A percentile compares a stretch with the other conserved stretches of the same genome.
These are phyloP conservation scores for Solanum peruvianum DNA, from an alignment of 257 asterid species.

Conservation along the genomic window DNA sequence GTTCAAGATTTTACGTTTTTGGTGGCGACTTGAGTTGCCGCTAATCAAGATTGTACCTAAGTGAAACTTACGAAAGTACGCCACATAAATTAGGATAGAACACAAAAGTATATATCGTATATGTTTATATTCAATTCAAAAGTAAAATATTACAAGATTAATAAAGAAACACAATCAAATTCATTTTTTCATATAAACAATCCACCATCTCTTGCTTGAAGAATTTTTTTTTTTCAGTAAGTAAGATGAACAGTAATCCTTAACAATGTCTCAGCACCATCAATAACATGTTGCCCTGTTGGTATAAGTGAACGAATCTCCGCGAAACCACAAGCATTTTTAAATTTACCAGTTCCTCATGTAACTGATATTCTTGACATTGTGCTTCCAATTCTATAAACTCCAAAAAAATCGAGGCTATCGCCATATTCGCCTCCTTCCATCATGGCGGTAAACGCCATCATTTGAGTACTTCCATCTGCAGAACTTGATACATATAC, in stretches of 20 bases:
- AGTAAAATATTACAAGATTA: not conserved
- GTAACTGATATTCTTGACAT: slow-evolving; percentile 34
- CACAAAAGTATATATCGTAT: not conserved
- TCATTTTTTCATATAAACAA: not conserved
- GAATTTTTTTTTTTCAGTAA: not conserved
- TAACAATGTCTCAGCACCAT: slow-evolving; percentile 37
- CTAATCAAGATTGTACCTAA: not conserved
- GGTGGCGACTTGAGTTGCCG: not conserved
- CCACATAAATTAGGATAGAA: not conserved
- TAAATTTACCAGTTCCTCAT: slow-evolving; percentile 40
- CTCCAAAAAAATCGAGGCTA: slow-evolving; percentile 37
- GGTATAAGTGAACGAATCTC: slow-evolving; percentile 34
- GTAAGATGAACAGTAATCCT: slow-evolving; percentile 30
- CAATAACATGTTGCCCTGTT: slow-evolving; percentile 30
- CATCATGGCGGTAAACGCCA: slow-evolving; percentile 38
- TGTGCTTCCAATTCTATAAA: slow-evolving; percentile 33
- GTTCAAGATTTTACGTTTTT: too few species aligned
- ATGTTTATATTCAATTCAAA: not conserved
- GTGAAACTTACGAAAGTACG: not conserved
- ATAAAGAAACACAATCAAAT: not conserved
- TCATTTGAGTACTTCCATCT: slow-evolving; percentile 38
- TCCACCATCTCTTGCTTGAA: not conserved
- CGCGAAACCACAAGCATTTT: slow-evolving; percentile 40
- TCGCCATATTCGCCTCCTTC: slow-evolving; percentile 51
- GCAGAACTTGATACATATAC: slow-evolving; percentile 46